Percentiles rank a stretch among this genome's conserved stretches.
These are phyloP conservation scores for Tuber borchii DNA, from an alignment of 495 filamentous ascomycete genomes.

Conservation along the genomic window DNA sequence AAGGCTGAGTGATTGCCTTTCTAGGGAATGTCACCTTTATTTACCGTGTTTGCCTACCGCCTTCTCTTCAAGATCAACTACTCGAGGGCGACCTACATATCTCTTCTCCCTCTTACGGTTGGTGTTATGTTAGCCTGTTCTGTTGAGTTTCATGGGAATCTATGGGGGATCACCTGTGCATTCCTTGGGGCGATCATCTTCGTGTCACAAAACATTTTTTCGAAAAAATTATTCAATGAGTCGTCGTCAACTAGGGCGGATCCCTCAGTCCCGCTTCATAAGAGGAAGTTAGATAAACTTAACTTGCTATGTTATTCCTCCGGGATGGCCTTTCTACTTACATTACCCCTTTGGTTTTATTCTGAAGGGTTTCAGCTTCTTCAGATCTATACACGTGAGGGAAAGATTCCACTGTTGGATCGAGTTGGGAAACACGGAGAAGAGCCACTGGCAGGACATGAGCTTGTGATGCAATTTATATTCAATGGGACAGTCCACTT, in stretches of 20 bases:
- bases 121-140: slow-evolving; percentile 95
- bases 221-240: slow-evolving; percentile 97
- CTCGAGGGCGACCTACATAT: slow-evolving; percentile 80
- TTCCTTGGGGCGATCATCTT: slow-evolving; percentile 85
- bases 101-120: slow-evolving; percentile 80
- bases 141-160: slow-evolving; percentile 76
- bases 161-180: slow-evolving; percentile 80
- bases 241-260: slow-evolving; percentile 73
- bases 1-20: background rate
- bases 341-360: slow-evolving; percentile 89
- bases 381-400: slow-evolving; percentile 59
- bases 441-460: slow-evolving; percentile 33
- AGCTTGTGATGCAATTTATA: slow-evolving; percentile 72
- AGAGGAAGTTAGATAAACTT: slow-evolving; percentile 84
- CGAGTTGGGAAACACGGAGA: slow-evolving; percentile 65
- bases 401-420: slow-evolving; percentile 54
- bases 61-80: slow-evolving; percentile 82
- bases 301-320: slow-evolving; percentile 96
- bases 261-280: slow-evolving; percentile 48
- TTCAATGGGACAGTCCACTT: slow-evolving; percentile 99
- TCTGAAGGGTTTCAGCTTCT: slow-evolving; percentile 74
- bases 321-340: slow-evolving; percentile 80
- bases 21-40: slow-evolving; percentile 83
- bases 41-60: slow-evolving; percentile 91
- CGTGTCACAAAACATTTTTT: slow-evolving; percentile 98